phyloP scores from a whole-genome alignment of 176 grass and related monocot species.

The Phragmites australis region DNA sequence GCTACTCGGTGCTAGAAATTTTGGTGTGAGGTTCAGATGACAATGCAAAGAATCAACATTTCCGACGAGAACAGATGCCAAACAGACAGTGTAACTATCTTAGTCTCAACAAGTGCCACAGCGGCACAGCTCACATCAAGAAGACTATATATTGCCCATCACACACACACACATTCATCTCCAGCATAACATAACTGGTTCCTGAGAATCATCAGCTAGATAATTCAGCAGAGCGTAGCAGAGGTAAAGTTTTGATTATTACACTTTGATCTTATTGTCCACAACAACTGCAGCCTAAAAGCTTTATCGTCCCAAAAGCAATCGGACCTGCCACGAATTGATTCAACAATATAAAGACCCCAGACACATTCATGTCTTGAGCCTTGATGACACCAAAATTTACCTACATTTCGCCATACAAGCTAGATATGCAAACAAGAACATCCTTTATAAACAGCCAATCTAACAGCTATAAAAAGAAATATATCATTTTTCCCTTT shows the following conservation, averaged over 20 bases:
- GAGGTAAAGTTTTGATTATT: slow-evolving; percentile 30
- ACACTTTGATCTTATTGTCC: slow-evolving; percentile 26
- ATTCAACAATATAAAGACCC: background rate
- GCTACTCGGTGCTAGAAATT: background rate
- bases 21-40: background rate
- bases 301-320: slow-evolving; percentile 6
- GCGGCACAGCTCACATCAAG: background rate
- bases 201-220: background rate
- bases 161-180: background rate
- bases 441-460: slow-evolving; percentile 9
- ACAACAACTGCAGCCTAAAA: slow-evolving; percentile 24
- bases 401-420: background rate
- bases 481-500: background rate
- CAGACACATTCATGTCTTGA: slow-evolving; percentile 4
- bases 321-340: slow-evolving; percentile 7
- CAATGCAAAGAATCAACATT: background rate
- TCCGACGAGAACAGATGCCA: background rate
- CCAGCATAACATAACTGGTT: background rate
- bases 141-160: background rate
- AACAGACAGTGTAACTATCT: no score
- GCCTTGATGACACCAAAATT: background rate
- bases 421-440: background rate
- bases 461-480: slow-evolving; percentile 15
- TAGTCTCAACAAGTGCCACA: no score
- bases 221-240: slow-evolving; percentile 1